Evolutionary conservation across 805 yeast genomes (phyloP), one percentile per base, ranked within the genome.

Genomic region (Wickerhamiella hasegawae): DNA sequence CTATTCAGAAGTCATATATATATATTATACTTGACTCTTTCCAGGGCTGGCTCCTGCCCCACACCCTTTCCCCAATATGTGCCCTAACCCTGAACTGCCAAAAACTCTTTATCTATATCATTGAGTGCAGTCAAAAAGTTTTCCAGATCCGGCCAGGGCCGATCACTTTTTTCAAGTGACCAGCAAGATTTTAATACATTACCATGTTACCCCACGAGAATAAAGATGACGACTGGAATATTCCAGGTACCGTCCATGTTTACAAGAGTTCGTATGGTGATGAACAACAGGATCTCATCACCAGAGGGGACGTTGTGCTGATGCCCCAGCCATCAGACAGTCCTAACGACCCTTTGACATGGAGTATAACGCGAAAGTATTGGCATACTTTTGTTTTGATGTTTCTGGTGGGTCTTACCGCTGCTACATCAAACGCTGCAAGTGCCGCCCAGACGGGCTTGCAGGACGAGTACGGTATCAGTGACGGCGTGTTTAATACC

Each of bases 281-380:
- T 51, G 36, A 30, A 4, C 25, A 34, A 17, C 43, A 41, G 3
- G 39, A 32, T 8, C 28, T 44, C 12, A 20, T 36, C 24, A 38
- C 39, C 22, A 54, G 58, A 28, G 61, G 56, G 3, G 52, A 54
- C 24, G 64, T 73, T 39, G 68, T 76, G 10, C 56, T 74, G 30
- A 65, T 71, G 31, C 83, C 84, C 22, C 69, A 69, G 8, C 84
- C 84, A 2, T 65, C 77, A 0, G 70, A 66, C 34, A 73, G 74
- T 41, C 78, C 81, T 5, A 69, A 75, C 43, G 84, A 76, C 46
- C 83, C 83, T 1, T 56, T 76, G 37, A 73, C 72, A 46, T 76
- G 83, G 83, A 36, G 68, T 1, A 51, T 46, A 18, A 41, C 47
- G 26, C 60, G 78, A 33, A 73, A 73, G 46, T 51, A 57, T 53